Evolutionary conservation across 768 basidiomycete genomes (phyloP).

Genomic region (Boletus edulis): DNA sequence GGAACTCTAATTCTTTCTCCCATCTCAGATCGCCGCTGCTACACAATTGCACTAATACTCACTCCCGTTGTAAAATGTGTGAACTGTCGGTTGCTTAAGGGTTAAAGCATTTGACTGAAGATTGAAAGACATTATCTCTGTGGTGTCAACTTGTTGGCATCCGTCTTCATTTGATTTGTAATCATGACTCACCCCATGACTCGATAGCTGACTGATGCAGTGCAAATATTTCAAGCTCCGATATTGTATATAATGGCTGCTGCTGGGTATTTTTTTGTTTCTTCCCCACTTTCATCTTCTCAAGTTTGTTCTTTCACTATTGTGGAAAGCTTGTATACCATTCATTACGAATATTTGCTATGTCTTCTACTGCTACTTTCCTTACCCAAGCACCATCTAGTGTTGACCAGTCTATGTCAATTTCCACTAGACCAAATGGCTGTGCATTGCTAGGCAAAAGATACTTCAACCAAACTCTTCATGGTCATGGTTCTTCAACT

Average conservation of each 20-base stretch:
- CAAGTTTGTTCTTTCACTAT: not conserved
- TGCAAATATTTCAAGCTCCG: constrained; percentile 16
- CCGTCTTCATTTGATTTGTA: not conserved
- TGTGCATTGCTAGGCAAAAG: constrained; percentile 4
- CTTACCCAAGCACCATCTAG: not conserved
- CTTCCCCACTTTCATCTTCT: not conserved
- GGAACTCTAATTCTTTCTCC: constrained; percentile 20
- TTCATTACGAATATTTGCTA: constrained; percentile 1
- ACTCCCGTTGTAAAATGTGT: not conserved
- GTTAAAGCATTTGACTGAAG: too few relatives aligned
- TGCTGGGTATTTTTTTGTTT: not conserved
- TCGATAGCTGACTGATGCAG: constrained; percentile 3
- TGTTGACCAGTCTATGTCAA: not conserved
- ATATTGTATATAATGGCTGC: constrained; percentile 5
- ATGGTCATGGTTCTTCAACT: not conserved
- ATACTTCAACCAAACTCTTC: not conserved
- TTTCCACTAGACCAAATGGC: not conserved
- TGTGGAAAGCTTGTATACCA: not conserved
- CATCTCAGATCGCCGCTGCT: not conserved
- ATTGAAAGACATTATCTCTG: too few relatives aligned
- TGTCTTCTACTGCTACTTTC: not conserved
- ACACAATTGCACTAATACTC: not conserved
- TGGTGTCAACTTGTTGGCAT: too few relatives aligned
- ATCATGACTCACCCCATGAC: not conserved
- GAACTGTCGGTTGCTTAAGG: too few relatives aligned